phyloP scores from a whole-genome alignment of 2,329 filamentous ascomycete species.

The Zelopaecilomyces penicillatus region DNA sequence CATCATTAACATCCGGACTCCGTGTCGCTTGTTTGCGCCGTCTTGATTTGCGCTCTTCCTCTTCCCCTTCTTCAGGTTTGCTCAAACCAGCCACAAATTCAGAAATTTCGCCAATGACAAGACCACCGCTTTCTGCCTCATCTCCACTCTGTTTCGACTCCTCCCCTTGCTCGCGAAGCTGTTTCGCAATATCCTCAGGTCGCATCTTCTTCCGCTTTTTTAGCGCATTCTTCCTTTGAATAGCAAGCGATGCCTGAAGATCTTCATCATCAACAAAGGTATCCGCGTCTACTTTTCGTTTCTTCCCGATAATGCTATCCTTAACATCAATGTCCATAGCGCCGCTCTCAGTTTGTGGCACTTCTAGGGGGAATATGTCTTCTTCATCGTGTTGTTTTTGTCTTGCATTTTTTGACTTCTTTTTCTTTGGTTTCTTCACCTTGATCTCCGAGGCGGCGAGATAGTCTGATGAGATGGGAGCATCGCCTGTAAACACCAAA shows the following conservation, averaged over 20 bases:
- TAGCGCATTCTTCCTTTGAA: constrained; percentile 73
- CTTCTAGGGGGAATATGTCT: constrained; percentile 43
- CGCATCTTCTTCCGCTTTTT: constrained; percentile 86
- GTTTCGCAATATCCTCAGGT: constrained; percentile 78
- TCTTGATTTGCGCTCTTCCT: constrained; percentile 45
- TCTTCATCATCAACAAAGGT: constrained; percentile 87
- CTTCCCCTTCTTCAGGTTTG: constrained; percentile 50
- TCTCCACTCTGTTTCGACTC: constrained; percentile 40
- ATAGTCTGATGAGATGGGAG: constrained; percentile 65
- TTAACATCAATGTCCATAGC: constrained; percentile 70
- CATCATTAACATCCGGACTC: constrained; percentile 29
- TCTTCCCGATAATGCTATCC: constrained; percentile 42
- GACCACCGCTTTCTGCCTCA: constrained; percentile 40
- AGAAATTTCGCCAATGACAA: constrained; percentile 92
- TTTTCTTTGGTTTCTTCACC: constrained; percentile 92
- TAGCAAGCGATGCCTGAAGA: constrained; percentile 73
- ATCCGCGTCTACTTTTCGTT: constrained; percentile 55
- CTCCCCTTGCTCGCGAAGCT: constrained; percentile 59
- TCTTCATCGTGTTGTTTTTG: constrained; percentile 60
- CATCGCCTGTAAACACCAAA: constrained; percentile 13
- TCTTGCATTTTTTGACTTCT: constrained; percentile 70
- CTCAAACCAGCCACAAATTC: constrained; percentile 87
- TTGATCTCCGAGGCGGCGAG: constrained; percentile 80
- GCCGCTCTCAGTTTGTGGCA: constrained; percentile 31
- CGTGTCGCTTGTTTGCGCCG: constrained; percentile 27